Evolutionary conservation across 352 stramenopile genomes (phyloP).

Genomic region (Pythium scleroteichum): DNA sequence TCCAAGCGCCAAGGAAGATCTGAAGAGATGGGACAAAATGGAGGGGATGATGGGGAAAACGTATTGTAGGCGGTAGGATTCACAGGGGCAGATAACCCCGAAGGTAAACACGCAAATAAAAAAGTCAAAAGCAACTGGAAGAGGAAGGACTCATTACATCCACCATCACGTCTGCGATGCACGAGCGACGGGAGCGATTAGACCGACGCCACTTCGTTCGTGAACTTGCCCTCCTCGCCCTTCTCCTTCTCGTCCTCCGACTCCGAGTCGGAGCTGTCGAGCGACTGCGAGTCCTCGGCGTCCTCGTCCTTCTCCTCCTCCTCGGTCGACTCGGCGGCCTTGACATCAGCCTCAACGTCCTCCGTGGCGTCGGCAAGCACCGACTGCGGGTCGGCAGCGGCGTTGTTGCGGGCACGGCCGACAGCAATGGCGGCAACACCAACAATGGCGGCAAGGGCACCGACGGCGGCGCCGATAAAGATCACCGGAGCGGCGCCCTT

Average conservation of each 20-base stretch:
- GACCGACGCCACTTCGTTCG: slow-evolving; percentile 44
- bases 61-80: background rate
- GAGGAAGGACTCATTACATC: slow-evolving; percentile 35
- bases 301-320: slow-evolving; percentile 31
- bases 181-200: slow-evolving; percentile 20
- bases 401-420: slow-evolving; percentile 30
- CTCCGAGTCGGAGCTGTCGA: slow-evolving; percentile 58
- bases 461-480: slow-evolving; percentile 67
- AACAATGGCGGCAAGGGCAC: slow-evolving; percentile 62
- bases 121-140: slow-evolving; percentile 20
- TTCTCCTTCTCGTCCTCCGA: slow-evolving; percentile 41
- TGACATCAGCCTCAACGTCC: slow-evolving; percentile 69
- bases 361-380: slow-evolving; percentile 42
- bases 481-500: slow-evolving; percentile 46
- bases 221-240: slow-evolving; percentile 54
- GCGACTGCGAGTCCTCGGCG: slow-evolving; percentile 39
- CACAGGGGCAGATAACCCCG: background rate
- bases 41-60: background rate
- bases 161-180: slow-evolving; percentile 22
- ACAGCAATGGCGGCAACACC: slow-evolving; percentile 61
- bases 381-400: slow-evolving; percentile 33
- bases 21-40: too few relatives aligned
- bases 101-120: slow-evolving; percentile 14
- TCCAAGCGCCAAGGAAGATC: background rate
- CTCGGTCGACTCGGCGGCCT: slow-evolving; percentile 40